Base-by-base conservation (phyloP, 2,329 filamentous ascomycete genomes). In the Sordariomycetes sp. region DNA sequence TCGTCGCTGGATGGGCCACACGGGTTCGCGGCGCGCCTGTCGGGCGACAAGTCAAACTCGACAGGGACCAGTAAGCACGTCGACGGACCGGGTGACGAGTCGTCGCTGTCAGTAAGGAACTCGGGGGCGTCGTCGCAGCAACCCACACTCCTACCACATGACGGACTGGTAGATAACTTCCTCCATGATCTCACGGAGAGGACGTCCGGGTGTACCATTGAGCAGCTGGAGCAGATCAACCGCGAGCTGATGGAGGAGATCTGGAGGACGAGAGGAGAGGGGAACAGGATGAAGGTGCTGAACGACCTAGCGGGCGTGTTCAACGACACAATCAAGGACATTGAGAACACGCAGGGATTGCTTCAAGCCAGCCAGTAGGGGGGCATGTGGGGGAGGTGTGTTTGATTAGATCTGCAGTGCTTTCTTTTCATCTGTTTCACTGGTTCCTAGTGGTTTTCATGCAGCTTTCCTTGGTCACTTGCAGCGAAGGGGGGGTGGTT, bases 181-280 rank as follows among this genome's bases (percentile, higher is more conserved):
- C 78, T 90, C 59, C 69, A 77, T 0, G 76, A 83, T 43, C 74
- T 96, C 37, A 85, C 86, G 0, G 73, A 80, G 32, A 77, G 79
- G 52, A 93, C 89, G 1, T 86, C 83, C 22, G 90, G 89, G 1
- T 89, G 89, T 69, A 89, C 87, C 0, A 89, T 99, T 57, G 94
- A 99, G 73, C 93, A 99, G 70, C 76, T 99, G 22, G 93, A 97
- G 76, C 93, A 97, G 71, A 86, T 97, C 69, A 92, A 92, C 69
- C 87, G 91, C 8, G 85, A 87, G 63, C 76, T 97, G 62, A 97
- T 97, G 93, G 88, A 93, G 61, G 84, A 86, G 62, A 81, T 97
- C 52, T 99, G 94, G 94, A 79, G 79, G 61, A 81, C 81, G 60
- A 81, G 91, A 55, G 80, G 83, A 54, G 86, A 95, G 66, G 94